Percentiles rank a stretch among this genome's conserved stretches.
These are phyloP conservation scores for Hanseniaspora meyeri DNA, from an alignment of 805 yeast species.

Conservation along the genomic window DNA sequence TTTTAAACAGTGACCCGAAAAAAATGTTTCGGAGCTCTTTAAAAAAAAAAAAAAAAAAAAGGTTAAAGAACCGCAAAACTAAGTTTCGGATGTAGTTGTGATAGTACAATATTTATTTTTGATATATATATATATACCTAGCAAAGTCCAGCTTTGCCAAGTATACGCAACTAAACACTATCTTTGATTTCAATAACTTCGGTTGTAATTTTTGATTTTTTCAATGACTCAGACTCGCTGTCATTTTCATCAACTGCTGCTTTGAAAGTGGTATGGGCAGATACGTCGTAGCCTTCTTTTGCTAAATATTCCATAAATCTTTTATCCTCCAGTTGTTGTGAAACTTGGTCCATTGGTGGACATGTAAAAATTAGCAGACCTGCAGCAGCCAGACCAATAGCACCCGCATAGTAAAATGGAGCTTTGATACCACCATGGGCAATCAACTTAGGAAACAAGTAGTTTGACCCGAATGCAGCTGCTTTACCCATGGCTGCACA, in stretches of 20 bases:
- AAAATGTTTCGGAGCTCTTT: neutral
- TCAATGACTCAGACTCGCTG: too few species aligned
- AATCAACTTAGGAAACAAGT: constrained; percentile 73
- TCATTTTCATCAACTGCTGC: too few species aligned
- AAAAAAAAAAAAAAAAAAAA: too few species aligned
- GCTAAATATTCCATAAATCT: constrained; percentile 55
- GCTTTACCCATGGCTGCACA: constrained; percentile 87
- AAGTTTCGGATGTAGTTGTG: too few species aligned
- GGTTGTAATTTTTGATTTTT: too few species aligned
- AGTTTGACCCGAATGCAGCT: constrained; percentile 87
- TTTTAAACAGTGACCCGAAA: neutral
- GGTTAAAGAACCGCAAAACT: too few species aligned
- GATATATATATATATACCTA: neutral
- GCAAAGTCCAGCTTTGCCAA: too few species aligned
- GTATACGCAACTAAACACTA: too few species aligned
- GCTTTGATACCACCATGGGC: constrained; percentile 52
- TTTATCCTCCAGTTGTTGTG: constrained; percentile 66
- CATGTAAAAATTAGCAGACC: constrained; percentile 51
- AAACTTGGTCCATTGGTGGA: constrained; percentile 75
- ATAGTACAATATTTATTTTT: neutral
- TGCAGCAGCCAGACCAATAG: constrained; percentile 17
- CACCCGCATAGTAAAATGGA: constrained; percentile 7
- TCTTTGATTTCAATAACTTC: too few species aligned
- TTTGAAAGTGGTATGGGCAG: neutral
- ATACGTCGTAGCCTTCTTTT: constrained; percentile 56